Base-by-base conservation (phyloP, 257 asterid genomes). In the Cruciata laevipes region DNA sequence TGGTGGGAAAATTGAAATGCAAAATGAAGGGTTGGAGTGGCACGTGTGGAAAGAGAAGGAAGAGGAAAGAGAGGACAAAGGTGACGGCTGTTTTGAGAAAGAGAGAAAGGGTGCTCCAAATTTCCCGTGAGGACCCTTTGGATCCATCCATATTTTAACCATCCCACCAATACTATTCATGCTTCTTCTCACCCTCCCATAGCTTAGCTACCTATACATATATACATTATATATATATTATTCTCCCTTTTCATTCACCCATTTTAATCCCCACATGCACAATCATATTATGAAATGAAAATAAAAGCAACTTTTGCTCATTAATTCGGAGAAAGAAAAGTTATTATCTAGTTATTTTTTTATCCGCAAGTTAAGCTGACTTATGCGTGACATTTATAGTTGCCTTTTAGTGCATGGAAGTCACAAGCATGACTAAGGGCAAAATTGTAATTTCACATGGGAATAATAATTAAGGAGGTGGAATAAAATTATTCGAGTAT, bases 61-160 rank as follows among this genome's bases (percentile, higher is more conserved):
- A 40, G 69, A 65, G 69, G 67, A 74, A 71, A 78, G 77, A 66
- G 89, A 83, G 82, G 77, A 76, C 79, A 80, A 76, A 73, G 68
- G 56, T 77, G 91, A 81, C 84, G 90, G 91, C 95, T 87, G 91
- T 82, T 84, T 72, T 78, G 76, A 67, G 75, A 65, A 62, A 52
- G 71, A 63, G 76, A 71, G 73, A 70, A 83, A 82, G 81, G 78
- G 87, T 76, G 87, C 82, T 84, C 95, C 96, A 87, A 84, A 84
- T 73, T 83, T 86, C 97, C 97, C 97, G 96, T 90, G 97, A 90
- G 86, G 89, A 75, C 69, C 18, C 57, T 87, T 90, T 90, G 95
- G 96, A 82, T 69, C 68, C 78, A 72, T 77, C 77, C 73, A 81
- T 71, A 78, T 73, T 70, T 64, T 71, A 78, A 78, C 84, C 71